Conservation (phyloP, 1,139 yeast species). For the Pichia norvegensis region DNA sequence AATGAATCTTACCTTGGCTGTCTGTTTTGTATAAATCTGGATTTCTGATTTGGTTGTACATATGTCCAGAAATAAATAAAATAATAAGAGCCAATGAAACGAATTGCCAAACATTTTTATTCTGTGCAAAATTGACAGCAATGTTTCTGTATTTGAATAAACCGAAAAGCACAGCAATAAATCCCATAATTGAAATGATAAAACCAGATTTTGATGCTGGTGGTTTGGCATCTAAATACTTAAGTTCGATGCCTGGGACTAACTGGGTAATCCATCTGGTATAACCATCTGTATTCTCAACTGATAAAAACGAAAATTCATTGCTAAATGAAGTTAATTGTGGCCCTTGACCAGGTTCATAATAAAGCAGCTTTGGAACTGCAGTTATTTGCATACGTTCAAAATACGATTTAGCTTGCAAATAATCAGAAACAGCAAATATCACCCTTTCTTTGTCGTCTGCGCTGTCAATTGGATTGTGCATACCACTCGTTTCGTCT, state of each 20-base stretch:
- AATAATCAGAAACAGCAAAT: slow-evolving; percentile 71
- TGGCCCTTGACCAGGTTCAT: slow-evolving; percentile 33
- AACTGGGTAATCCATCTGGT: slow-evolving; percentile 12
- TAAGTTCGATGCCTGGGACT: slow-evolving; percentile 13
- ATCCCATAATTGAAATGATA: slow-evolving; percentile 30
- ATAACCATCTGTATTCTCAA: slow-evolving; percentile 23
- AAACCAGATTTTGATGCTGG: slow-evolving; percentile 4
- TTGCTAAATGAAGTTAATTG: slow-evolving; percentile 15
- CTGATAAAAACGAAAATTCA: slow-evolving; percentile 27
- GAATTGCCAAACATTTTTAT: slow-evolving; percentile 25
- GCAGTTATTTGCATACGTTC: slow-evolving; percentile 50
- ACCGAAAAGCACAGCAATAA: slow-evolving; percentile 20
- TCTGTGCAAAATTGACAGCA: slow-evolving; percentile 15
- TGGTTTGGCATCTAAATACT: slow-evolving; percentile 16
- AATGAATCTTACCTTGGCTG: slow-evolving; percentile 49
- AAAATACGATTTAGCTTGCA: slow-evolving; percentile 47
- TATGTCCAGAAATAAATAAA: slow-evolving; percentile 79
- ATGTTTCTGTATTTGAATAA: slow-evolving; percentile 13
- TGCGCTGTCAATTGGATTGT: slow-evolving; percentile 31
- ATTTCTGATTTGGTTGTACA: slow-evolving; percentile 83
- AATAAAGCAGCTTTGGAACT: slow-evolving; percentile 62
- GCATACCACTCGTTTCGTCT: slow-evolving; percentile 20
- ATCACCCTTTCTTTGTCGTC: slow-evolving; percentile 32
- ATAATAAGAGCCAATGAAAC: slow-evolving; percentile 49
- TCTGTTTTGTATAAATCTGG: slow-evolving; percentile 60